phyloP scores from a whole-genome alignment of 139 green algal genomes.

The Chlamydomonas applanata region DNA sequence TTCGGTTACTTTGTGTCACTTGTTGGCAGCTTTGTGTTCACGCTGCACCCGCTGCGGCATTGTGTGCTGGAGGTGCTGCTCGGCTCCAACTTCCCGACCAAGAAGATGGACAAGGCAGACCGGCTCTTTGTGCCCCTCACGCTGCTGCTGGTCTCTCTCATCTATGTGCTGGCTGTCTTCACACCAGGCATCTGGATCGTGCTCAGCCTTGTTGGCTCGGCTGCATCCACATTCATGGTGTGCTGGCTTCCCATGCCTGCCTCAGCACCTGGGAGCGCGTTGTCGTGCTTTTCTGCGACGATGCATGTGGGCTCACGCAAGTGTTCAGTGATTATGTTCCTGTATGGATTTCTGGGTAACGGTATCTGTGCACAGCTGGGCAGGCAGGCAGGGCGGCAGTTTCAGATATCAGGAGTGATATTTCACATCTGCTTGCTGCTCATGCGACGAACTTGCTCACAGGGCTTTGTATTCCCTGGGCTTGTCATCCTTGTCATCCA shows the following conservation, averaged over 20 bases:
- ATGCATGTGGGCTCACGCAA: too few species aligned
- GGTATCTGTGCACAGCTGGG: too few species aligned
- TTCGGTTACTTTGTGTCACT: constrained; percentile 8
- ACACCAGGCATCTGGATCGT: constrained; percentile 5
- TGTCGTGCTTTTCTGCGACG: too few species aligned
- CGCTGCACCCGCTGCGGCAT: constrained; percentile 13
- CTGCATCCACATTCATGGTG: constrained; percentile 4
- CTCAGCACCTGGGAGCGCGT: too few species aligned
- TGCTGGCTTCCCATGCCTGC: neutral
- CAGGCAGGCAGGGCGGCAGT: too few species aligned
- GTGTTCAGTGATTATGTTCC: too few species aligned
- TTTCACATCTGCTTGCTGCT: too few species aligned
- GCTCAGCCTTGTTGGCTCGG: neutral
- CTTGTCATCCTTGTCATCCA: too few species aligned
- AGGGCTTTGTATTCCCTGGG: too few species aligned
- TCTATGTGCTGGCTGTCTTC: constrained; percentile 1
- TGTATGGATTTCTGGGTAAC: too few species aligned
- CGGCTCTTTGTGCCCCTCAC: constrained; percentile 12
- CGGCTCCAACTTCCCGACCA: constrained; percentile 3
- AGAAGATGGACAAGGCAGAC: neutral
- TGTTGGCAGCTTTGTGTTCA: constrained; percentile 10
- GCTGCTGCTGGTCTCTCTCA: neutral
- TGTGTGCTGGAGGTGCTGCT: constrained; percentile 16
- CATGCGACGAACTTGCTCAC: too few species aligned
- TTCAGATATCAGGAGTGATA: too few species aligned